phyloP scores from a whole-genome alignment of 2,329 filamentous ascomycete species.

The Xylaria sp. region DNA sequence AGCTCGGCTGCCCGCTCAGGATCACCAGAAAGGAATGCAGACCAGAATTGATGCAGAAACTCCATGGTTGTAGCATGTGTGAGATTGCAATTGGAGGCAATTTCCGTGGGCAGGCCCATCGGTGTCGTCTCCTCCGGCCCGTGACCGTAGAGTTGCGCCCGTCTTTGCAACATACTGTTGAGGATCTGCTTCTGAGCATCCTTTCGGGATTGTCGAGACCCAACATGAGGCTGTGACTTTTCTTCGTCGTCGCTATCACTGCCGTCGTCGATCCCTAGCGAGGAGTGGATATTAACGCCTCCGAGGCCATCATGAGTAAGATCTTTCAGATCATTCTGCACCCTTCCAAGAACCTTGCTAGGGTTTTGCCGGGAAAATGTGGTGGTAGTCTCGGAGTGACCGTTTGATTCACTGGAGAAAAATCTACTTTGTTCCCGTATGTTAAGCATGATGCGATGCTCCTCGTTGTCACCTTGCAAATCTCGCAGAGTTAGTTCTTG shows the following conservation, averaged over 20 bases:
- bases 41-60: constrained; percentile 98
- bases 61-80: constrained; percentile 95
- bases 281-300: constrained; percentile 70
- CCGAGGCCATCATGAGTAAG: constrained; percentile 61
- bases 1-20: constrained; percentile 83
- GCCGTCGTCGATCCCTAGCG: constrained; percentile 76
- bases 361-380: constrained; percentile 78
- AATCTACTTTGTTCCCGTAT: constrained; percentile 89
- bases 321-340: constrained; percentile 71
- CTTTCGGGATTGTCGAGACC: constrained; percentile 74
- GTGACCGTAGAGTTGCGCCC: constrained; percentile 67
- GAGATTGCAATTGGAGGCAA: constrained; percentile 68
- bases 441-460: constrained; percentile 83
- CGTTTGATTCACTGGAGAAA: constrained; percentile 72
- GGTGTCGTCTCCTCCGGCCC: constrained; percentile 60
- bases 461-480: constrained; percentile 77
- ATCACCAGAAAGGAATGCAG: constrained; percentile 89
- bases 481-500: constrained; percentile 82
- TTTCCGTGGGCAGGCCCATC: constrained; percentile 67
- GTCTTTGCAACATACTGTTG: constrained; percentile 70
- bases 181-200: constrained; percentile 75
- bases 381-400: constrained; percentile 57
- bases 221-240: constrained; percentile 68
- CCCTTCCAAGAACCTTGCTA: constrained; percentile 70
- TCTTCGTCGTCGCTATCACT: constrained; percentile 75